A percentile compares a stretch with the other conserved stretches of the same genome.
Evolutionary conservation across 2,329 filamentous ascomycete genomes (phyloP).

Genomic region (Venturiaceae sp.): DNA sequence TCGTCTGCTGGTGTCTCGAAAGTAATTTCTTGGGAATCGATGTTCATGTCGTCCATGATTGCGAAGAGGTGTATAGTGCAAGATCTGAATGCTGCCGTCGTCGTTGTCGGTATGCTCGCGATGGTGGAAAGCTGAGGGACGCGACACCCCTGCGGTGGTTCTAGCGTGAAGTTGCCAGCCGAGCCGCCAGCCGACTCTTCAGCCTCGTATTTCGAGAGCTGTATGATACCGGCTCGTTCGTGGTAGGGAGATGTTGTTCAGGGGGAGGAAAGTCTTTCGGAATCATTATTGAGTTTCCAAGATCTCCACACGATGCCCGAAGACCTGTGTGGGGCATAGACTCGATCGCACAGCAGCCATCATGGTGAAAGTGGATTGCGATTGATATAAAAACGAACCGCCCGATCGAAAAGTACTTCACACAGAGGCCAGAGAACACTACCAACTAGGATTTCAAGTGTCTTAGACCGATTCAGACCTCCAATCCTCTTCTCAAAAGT

Average conservation of each 20-base stretch:
- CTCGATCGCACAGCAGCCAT: not conserved
- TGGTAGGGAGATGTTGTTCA: not conserved
- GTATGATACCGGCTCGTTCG: not conserved
- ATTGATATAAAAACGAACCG: not conserved
- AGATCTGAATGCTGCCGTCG: not conserved
- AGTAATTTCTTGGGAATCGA: conserved; percentile 20
- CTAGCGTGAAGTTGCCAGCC: not conserved
- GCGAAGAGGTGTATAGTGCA: not conserved
- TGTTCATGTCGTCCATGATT: conserved; percentile 12
- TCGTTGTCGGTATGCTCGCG: not conserved
- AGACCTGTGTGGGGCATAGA: not conserved
- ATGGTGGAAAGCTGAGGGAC: not conserved
- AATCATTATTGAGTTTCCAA: not conserved
- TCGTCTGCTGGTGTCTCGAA: conserved; percentile 23
- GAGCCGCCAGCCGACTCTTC: not conserved
- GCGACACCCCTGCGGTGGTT: not conserved
- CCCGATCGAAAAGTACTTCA: too few species aligned
- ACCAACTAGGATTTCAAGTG: too few species aligned
- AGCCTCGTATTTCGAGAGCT: not conserved
- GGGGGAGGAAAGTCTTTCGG: not conserved
- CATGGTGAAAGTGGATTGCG: not conserved
- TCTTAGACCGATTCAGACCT: too few species aligned
- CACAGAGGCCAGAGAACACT: too few species aligned
- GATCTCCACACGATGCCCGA: not conserved
- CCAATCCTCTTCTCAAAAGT: too few species aligned